phyloP scores from a whole-genome alignment of 2,329 filamentous ascomycete genomes.

The Exophiala mesophila region DNA sequence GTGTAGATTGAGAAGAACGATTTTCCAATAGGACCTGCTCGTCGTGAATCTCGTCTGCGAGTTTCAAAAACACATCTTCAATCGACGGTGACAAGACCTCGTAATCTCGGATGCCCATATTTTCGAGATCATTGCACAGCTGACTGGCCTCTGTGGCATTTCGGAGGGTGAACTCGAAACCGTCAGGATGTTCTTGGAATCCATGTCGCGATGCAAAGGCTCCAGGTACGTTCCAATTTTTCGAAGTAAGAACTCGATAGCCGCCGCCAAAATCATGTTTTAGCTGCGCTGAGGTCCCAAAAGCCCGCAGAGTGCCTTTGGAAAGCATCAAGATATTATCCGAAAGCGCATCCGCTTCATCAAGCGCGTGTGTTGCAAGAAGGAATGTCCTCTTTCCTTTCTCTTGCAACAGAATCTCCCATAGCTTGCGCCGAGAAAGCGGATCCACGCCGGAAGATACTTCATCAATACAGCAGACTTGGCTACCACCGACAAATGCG shows the following conservation, averaged over 20 bases:
- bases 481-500: conserved; percentile 86
- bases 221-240: conserved; percentile 50
- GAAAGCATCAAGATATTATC: conserved; percentile 85
- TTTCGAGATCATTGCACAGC: conserved; percentile 53
- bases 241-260: conserved; percentile 57
- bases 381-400: conserved; percentile 75
- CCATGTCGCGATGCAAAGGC: conserved; percentile 37
- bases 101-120: conserved; percentile 65
- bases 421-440: conserved; percentile 77
- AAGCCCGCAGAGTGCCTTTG: conserved; percentile 74
- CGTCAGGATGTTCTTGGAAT: conserved; percentile 44
- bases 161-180: conserved; percentile 30
- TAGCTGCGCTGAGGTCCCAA: conserved; percentile 77
- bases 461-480: conserved; percentile 85
- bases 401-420: conserved; percentile 85
- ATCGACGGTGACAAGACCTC: conserved; percentile 82
- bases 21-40: not conserved
- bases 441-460: conserved; percentile 84
- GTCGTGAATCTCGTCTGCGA: conserved; percentile 61
- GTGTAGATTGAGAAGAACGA: not conserved
- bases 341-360: conserved; percentile 82
- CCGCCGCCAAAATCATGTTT: conserved; percentile 76
- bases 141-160: not conserved
- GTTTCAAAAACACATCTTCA: conserved; percentile 81
- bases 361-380: conserved; percentile 85